Evolutionary conservation across 192 early-diverging fungal genomes (phyloP), one percentile per base, ranked within the genome.

Genomic region (Umbelopsis vinacea): DNA sequence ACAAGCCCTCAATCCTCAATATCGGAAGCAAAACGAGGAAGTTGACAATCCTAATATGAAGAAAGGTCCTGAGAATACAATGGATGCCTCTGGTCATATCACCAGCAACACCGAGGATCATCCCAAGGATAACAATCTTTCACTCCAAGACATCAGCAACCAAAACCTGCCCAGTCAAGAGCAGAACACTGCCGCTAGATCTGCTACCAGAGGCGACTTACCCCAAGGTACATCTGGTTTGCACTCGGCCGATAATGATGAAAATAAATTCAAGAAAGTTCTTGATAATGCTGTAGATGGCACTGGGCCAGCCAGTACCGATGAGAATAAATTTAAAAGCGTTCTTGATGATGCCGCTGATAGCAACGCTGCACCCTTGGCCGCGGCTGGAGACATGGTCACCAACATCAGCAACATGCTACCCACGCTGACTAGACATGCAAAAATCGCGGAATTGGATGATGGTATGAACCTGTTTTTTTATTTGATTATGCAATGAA

Each of bases 11-110:
- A 63, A 63, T 19, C 57, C 57, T 7, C 23, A 63, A 12, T 63
- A 63, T 63, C 26, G 57, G 4, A 63, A 63, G 57, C 26, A 63
- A 26, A 11, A 29, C 6, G 33, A 29, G 15, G 29, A 63, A 17
- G 33, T 17, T 37, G 57, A 63, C 0, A 35, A 63, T n/a, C 57
- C 57, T 3, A 63, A 63, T 63, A 12, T 35, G 5, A 22, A 63
- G 26, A 63, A 37, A 37, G 57, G 4, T 2, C 0, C 8, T n/a
- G 8, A 11, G 0, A 63, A 63, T 33, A 0, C 0, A 0, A 37
- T 63, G 57, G 57, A 63, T 37, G 26, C 57, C 6, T 63, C 57
- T 63, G 57, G 57, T 63, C 10, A 63, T 6, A 4, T 63, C 6
- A 12, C 4, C 0, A 63, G 57, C 12, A 63, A 9, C 12, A 63